Conservation (phyloP, 305 asterid genomes). For the Ilex paraguariensis region DNA sequence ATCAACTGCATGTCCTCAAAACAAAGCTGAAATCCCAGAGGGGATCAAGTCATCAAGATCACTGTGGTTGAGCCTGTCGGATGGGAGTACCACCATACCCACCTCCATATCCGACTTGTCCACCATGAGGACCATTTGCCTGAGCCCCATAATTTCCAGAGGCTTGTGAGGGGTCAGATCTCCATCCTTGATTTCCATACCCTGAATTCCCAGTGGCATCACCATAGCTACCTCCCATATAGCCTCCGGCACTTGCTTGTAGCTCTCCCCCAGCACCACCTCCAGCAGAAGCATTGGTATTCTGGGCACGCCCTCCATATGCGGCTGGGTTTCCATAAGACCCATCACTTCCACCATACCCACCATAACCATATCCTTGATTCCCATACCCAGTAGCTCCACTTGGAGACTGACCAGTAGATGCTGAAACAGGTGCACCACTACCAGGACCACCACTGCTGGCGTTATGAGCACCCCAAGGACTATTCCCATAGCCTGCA, state of each 20-base stretch:
- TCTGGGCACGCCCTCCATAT: slow-evolving; percentile 68
- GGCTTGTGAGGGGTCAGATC: slow-evolving; percentile 57
- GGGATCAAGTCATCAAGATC: slow-evolving; percentile 15
- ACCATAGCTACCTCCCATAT: slow-evolving; percentile 58
- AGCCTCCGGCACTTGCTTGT: slow-evolving; percentile 50
- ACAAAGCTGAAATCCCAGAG: slow-evolving; percentile 11
- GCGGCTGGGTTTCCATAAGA: slow-evolving; percentile 58
- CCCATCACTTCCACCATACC: slow-evolving; percentile 63
- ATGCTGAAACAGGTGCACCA: slow-evolving; percentile 31
- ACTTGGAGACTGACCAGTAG: slow-evolving; percentile 65
- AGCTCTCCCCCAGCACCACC: slow-evolving; percentile 40
- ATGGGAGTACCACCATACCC: slow-evolving; percentile 46
- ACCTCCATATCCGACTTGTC: slow-evolving; percentile 59
- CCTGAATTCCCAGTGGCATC: slow-evolving; percentile 48
- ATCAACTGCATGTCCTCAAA: slow-evolving; percentile 24
- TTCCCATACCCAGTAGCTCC: slow-evolving; percentile 68
- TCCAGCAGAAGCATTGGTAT: slow-evolving; percentile 38
- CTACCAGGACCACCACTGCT: slow-evolving; percentile 29
- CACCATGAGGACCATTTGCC: slow-evolving; percentile 41
- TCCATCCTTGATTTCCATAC: slow-evolving; percentile 36
- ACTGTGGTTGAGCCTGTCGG: slow-evolving; percentile 62
- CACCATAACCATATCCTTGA: slow-evolving; percentile 86
- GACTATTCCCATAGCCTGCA: slow-evolving; percentile 63
- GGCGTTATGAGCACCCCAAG: slow-evolving; percentile 45
- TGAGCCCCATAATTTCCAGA: slow-evolving; percentile 43